Evolutionary conservation across 768 basidiomycete genomes (phyloP).

Genomic region (Serendipita indica): DNA sequence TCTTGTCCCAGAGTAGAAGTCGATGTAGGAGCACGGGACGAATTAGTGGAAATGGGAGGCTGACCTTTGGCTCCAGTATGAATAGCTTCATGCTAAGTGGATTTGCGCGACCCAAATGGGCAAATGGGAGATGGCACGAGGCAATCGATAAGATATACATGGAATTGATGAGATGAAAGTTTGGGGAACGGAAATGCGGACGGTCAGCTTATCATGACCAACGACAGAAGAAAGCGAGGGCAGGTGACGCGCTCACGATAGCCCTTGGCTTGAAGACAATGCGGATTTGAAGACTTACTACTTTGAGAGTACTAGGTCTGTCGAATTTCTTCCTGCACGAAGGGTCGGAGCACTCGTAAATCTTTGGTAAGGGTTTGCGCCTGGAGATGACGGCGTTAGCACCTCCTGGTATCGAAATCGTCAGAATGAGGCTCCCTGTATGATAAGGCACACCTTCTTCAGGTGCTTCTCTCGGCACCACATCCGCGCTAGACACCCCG

Average conservation of each 20-base stretch:
- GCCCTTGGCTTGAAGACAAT: too few species aligned
- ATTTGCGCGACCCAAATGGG: not conserved
- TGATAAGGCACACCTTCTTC: too few species aligned
- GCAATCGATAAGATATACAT: not conserved
- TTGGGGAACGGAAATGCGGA: not conserved
- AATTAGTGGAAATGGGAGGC: too few species aligned
- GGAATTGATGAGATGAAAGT: not conserved
- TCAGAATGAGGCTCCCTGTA: too few species aligned
- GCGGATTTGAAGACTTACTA: not conserved
- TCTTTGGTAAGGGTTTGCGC: conserved; percentile 8
- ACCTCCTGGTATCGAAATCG: not conserved
- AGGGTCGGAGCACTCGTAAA: not conserved
- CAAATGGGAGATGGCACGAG: not conserved
- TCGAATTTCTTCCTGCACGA: conserved; percentile 7
- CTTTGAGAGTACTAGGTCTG: conserved; percentile 3
- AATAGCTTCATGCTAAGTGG: conserved; percentile 6
- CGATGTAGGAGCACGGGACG: too few species aligned
- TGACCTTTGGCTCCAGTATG: conserved; percentile 6
- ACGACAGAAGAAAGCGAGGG: not conserved
- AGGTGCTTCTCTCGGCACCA: too few species aligned
- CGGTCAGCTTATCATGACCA: not conserved
- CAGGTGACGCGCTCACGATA: not conserved
- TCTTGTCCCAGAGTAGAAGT: too few species aligned
- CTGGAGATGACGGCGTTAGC: not conserved
- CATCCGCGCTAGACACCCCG: too few species aligned